phyloP scores from a whole-genome alignment of 2,329 filamentous ascomycete genomes.

The Aspergillus ochraceoroseus region DNA sequence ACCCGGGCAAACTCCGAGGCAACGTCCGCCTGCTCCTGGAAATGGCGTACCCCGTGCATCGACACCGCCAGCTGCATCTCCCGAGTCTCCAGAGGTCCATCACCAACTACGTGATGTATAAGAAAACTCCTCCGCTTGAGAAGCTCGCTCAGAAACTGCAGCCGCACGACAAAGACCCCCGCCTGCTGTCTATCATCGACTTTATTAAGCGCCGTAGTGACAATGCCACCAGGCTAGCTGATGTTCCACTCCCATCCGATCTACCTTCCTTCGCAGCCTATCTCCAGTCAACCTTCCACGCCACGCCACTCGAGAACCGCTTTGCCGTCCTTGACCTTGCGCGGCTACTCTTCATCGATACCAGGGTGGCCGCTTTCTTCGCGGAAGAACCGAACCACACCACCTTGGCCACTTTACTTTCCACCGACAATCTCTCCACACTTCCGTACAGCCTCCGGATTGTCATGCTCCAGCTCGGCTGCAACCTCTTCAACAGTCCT shows the following conservation, averaged over 20 bases:
- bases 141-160: conserved; percentile 80
- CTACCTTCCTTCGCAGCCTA: conserved; percentile 61
- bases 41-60: conserved; percentile 70
- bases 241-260: conserved; percentile 66
- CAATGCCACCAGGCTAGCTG: conserved; percentile 54
- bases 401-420: conserved; percentile 58
- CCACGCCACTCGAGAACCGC: conserved; percentile 59
- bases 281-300: conserved; percentile 52
- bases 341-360: conserved; percentile 69
- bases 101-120: conserved; percentile 65
- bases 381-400: conserved; percentile 61
- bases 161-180: conserved; percentile 50
- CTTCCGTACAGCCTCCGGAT: conserved; percentile 78
- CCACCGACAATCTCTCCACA: conserved; percentile 46
- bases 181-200: conserved; percentile 59
- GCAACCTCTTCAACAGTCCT: conserved; percentile 75
- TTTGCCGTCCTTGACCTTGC: conserved; percentile 86
- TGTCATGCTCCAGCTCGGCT: conserved; percentile 73
- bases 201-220: conserved; percentile 58
- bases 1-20: conserved; percentile 60
- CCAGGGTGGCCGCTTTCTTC: conserved; percentile 73
- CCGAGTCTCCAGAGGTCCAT: conserved; percentile 63
- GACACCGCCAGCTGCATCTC: conserved; percentile 65
- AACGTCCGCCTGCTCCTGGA: conserved; percentile 71
- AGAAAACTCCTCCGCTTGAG: conserved; percentile 73